Base-by-base conservation (phyloP, 108 stramenopile genomes). In the Cylindrotheca fusiformis region DNA sequence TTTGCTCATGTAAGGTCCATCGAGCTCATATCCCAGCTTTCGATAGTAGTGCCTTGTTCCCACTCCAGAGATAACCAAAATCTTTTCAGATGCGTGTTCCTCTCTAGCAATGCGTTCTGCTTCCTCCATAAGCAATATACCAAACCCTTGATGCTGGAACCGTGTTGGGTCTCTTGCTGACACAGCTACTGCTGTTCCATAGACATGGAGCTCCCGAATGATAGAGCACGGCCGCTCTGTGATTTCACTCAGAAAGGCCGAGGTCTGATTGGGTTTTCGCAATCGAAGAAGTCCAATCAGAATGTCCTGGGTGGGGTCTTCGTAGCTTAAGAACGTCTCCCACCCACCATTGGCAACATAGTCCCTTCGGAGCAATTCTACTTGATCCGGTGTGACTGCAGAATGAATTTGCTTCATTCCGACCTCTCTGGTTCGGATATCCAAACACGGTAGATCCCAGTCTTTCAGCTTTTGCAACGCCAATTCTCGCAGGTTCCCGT, bases 61-160 rank as follows among this genome's bases (percentile, higher is more conserved):
- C 17, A 98, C 95, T 23, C 97, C 97, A 1, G 95, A 81, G 67
- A 98, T 98, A 12, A 98, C 96, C 4, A 94, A 66, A 3, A 98
- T 64, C 65, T 96, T 97, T 63, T 85, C 78, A 36, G 86, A 87
- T 6, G 93, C 92, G 60, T 96, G 95, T 74, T 95, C 95, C 32
- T 92, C 86, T 51, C 82, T 60, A 1, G 96, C 96, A 61, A 98
- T 95, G 8, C 94, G 74, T 67, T 97, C 97, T 18, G 96, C 96
- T 67, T 97, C 97, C 67, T 94, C 94, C 95, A 98, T 96, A 2
- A 98, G 65, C 58, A 95, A 55, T 64, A 87, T 85, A 30, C 97
- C 97, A 75, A 91, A 97, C 25, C 97, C 97, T 68, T 90, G 93
- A 79, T 98, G 97, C 72, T 98, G 97, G 69, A 96, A 95, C 28